Evolutionary conservation across 1,139 yeast species (phyloP), one percentile per base, ranked within the genome.

Genomic region (Sugiyamaella grinbergsii): DNA sequence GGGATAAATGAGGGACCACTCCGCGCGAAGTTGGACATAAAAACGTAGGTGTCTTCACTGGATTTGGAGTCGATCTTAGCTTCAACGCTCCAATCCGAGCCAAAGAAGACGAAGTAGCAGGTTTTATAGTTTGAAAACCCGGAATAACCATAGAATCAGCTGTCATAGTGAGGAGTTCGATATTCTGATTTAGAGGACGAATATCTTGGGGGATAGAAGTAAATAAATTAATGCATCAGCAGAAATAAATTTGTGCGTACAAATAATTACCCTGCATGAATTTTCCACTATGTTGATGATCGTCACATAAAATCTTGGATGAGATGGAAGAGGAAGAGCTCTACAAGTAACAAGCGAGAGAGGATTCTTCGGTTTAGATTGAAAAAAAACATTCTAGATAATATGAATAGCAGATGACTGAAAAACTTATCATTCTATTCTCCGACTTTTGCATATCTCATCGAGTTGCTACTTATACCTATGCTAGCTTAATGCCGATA

Each of bases 1-100:
- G 76, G 13, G 76, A 70, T 49, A 72, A 46, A 51, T 72, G 76
- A 3, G 74, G 71, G 18, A 73, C 60, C 1, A 67, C 69, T 2
- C 76, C 77, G 34, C 76, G 61, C 3, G 66, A 60, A 1, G 75
- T 68, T 2, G 71, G 62, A n/a, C 62, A 58, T 18, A 72, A 18
- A 39, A 64, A 62, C 4, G 58, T 58, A 0, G 74, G 74, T 0
- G 73, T 70, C 13, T 37, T 42, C 19, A 64, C 42, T 13, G 54
- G 29, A 20, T 36, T 40, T 1, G 47, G 4, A 7, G 18, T 47
- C 33, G 46, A 48, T 28, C 29, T 36, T 7, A 46, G 33, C 23
- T 32, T 26, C 52, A 43, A 16, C 50, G 52, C n/a, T 11, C 54
- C 33, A 38, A 46, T 10, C 33, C 50, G 26, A 32, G 53, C 46